Conservation (phyloP, 768 basidiomycete species). For the Tylopilus plumbeoviolaceoides region DNA sequence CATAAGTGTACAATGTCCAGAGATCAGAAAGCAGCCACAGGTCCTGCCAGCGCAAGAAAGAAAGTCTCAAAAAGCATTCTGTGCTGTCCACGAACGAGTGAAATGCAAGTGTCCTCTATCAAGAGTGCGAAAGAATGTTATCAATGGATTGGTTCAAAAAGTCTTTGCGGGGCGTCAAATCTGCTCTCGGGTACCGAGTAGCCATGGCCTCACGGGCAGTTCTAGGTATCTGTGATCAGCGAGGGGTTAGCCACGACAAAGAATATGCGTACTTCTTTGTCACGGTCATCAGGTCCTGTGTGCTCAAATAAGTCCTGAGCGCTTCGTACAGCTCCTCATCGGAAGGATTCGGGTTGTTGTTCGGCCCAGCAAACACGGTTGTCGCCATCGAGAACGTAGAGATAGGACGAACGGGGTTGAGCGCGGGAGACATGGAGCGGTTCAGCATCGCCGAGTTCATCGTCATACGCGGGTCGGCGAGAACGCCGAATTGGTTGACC, state of each 20-base stretch:
- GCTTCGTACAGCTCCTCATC: constrained; percentile 59
- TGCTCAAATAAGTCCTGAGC: constrained; percentile 53
- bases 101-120: constrained; percentile 12
- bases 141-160: constrained; percentile 71
- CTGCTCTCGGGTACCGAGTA: constrained; percentile 62
- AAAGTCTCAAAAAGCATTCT: not conserved
- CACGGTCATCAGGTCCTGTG: constrained; percentile 69
- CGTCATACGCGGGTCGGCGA: constrained; percentile 42
- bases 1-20: constrained; percentile 1
- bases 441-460: constrained; percentile 36
- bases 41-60: constrained; percentile 6
- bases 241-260: not conserved
- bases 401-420: constrained; percentile 38
- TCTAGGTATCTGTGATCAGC: constrained; percentile 28
- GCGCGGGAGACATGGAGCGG: constrained; percentile 31
- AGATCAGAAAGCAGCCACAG: not conserved
- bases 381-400: constrained; percentile 64
- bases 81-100: constrained; percentile 6
- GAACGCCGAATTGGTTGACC: constrained; percentile 33
- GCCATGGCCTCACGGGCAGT: constrained; percentile 63
- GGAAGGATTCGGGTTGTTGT: constrained; percentile 49
- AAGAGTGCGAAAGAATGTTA: constrained; percentile 54
- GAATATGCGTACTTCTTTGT: constrained; percentile 52
- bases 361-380: constrained; percentile 47
- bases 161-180: constrained; percentile 50